These are phyloP conservation scores for Dendryphion nanum DNA, from an alignment of 2,329 filamentous ascomycete genomes.

Conservation along the genomic window DNA sequence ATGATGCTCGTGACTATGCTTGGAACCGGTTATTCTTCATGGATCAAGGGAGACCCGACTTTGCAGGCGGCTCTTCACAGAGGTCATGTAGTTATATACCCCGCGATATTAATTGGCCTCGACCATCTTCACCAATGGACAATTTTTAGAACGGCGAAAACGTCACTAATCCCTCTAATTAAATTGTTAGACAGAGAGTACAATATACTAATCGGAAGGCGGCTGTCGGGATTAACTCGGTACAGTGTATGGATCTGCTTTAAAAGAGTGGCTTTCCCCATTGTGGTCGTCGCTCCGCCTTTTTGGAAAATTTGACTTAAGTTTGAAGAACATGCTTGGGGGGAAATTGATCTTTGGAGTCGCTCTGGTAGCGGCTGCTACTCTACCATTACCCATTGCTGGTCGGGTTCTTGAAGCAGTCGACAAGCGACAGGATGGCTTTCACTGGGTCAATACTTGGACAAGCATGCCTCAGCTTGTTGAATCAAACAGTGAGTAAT, in stretches of 20 bases:
- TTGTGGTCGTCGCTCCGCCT: not conserved
- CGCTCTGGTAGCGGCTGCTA: not conserved
- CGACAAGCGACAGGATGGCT: conserved; percentile 60
- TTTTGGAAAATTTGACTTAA: not conserved
- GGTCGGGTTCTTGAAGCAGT: conserved; percentile 54
- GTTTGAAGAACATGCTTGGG: not conserved
- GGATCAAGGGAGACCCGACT: not conserved
- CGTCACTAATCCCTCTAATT: too few relatives aligned
- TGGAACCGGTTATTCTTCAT: not conserved
- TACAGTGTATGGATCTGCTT: not conserved
- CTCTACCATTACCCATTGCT: not conserved
- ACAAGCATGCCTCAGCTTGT: conserved; percentile 63
- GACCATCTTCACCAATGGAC: not conserved
- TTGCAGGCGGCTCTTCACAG: not conserved
- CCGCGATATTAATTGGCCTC: not conserved
- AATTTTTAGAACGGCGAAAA: too few relatives aligned
- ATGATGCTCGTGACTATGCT: too few relatives aligned
- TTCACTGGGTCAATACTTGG: conserved; percentile 65
- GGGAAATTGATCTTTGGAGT: not conserved
- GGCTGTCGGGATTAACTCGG: not conserved
- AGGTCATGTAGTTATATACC: not conserved
- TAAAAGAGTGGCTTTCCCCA: not conserved
- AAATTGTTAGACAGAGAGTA: too few relatives aligned
- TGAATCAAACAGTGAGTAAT: conserved; percentile 57
- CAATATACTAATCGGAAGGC: too few relatives aligned